Evolutionary conservation across 306 rosid genomes (phyloP).

Genomic region (Boehmeria nivea): DNA sequence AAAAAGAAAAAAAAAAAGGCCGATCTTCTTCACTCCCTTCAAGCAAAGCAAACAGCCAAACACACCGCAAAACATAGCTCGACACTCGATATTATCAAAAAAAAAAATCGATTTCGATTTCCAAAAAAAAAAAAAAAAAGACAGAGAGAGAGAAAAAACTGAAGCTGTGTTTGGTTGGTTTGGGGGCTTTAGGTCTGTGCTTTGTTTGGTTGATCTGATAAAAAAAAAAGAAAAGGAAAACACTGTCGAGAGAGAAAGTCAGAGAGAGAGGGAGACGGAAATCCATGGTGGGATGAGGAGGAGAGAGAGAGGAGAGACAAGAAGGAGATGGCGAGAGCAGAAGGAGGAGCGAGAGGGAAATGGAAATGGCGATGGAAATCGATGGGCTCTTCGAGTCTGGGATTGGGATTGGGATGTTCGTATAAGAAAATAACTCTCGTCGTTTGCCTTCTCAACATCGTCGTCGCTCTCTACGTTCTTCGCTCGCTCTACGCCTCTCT

Average conservation of each 20-base stretch:
- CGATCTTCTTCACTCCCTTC: not conserved
- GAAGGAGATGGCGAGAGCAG: conserved; percentile 85
- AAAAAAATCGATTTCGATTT: no score
- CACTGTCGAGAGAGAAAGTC: conserved; percentile 34
- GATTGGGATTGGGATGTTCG: conserved; percentile 69
- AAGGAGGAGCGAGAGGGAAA: conserved; percentile 34
- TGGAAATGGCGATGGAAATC: conserved; percentile 68
- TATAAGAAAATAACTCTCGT: conserved; percentile 74
- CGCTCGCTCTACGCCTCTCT: conserved; percentile 85
- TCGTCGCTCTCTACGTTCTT: conserved; percentile 80
- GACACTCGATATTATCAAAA: not conserved
- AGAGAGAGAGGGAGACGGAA: conserved; percentile 22
- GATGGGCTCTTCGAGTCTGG: not conserved
- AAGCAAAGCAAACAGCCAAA: not conserved
- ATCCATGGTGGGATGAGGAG: conserved; percentile 83
- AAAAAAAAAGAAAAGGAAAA: conserved; percentile 6
- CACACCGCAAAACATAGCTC: not conserved
- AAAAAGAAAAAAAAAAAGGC: not conserved
- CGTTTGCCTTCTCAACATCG: conserved; percentile 79
- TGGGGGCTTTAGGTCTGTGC: not conserved
- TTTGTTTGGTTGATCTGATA: conserved; percentile 19
- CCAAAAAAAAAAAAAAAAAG: not conserved
- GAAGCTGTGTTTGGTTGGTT: not conserved
- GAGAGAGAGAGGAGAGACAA: conserved; percentile 29
- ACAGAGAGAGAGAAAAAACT: not conserved